A percentile compares a stretch with the other conserved stretches of the same genome.
Evolutionary conservation across 208 protist species (phyloP).

Genomic region (Trypanosoma scelopori): DNA sequence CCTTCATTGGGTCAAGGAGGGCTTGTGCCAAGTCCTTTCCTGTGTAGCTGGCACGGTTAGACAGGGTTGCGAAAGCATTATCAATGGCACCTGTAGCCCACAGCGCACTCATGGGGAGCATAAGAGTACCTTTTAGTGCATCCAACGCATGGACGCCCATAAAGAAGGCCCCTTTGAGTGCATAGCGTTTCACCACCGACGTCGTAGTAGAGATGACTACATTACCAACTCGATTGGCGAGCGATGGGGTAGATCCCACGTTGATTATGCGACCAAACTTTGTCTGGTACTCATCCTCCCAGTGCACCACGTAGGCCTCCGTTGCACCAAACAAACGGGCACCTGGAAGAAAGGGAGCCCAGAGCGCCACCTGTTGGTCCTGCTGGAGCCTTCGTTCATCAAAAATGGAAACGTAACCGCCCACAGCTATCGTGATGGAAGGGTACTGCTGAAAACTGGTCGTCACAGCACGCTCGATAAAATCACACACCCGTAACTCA

Average conservation of each 20-base stretch:
- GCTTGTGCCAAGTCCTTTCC: constrained; percentile 78
- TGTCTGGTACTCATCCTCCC: constrained; percentile 72
- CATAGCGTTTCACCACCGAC: constrained; percentile 40
- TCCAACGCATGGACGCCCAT: constrained; percentile 63
- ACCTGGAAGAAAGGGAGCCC: constrained; percentile 47
- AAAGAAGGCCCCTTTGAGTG: constrained; percentile 65
- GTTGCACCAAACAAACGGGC: constrained; percentile 41
- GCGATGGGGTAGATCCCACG: constrained; percentile 33
- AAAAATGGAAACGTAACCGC: constrained; percentile 71
- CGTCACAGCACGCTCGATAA: constrained; percentile 43
- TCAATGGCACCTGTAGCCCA: constrained; percentile 82
- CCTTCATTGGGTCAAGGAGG: constrained; percentile 57
- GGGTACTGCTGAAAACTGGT: constrained; percentile 29
- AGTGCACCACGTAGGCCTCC: constrained; percentile 74
- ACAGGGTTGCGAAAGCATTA: constrained; percentile 76
- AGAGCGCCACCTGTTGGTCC: constrained; percentile 83
- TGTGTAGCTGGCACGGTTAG: constrained; percentile 67
- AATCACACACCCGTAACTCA: constrained; percentile 47
- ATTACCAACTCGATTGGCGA: constrained; percentile 46
- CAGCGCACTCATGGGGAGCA: constrained; percentile 75
- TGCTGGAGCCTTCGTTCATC: constrained; percentile 63
- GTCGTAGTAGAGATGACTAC: constrained; percentile 39
- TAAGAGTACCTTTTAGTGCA: constrained; percentile 60
- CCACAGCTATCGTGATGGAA: constrained; percentile 69
- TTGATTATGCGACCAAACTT: constrained; percentile 69